phyloP scores from a whole-genome alignment of 495 filamentous ascomycete species.

The Xylaria sp. region DNA sequence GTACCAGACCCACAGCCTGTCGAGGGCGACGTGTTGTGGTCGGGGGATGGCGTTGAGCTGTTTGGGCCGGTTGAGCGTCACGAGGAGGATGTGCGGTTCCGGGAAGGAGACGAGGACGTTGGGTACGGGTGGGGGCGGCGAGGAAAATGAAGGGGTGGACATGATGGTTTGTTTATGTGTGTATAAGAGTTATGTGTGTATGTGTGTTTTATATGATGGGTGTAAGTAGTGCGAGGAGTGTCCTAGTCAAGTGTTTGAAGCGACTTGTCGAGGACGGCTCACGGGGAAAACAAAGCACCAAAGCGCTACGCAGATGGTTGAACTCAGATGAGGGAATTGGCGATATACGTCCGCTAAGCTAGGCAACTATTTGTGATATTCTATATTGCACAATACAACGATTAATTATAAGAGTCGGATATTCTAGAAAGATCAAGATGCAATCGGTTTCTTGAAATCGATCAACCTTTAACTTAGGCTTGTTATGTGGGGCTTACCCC shows the following conservation, averaged over 20 bases:
- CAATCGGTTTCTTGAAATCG: neutral
- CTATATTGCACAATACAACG: too few relatives aligned
- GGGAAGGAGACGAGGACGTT: constrained; percentile 62
- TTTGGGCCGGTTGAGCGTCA: constrained; percentile 66
- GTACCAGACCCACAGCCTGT: constrained; percentile 63
- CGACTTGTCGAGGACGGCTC: too few relatives aligned
- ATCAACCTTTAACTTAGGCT: too few relatives aligned
- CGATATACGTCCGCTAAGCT: too few relatives aligned
- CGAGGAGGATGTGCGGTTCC: constrained; percentile 60
- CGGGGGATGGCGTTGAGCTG: constrained; percentile 65
- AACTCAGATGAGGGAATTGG: too few relatives aligned
- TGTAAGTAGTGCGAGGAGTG: too few relatives aligned
- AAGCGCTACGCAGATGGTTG: too few relatives aligned
- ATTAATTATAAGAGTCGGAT: too few relatives aligned
- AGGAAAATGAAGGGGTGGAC: constrained; percentile 31
- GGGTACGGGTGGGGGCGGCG: constrained; percentile 44
- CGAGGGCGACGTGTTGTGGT: constrained; percentile 58
- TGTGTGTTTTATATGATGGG: neutral
- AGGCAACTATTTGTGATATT: too few relatives aligned
- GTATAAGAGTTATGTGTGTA: neutral
- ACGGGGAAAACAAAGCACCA: too few relatives aligned
- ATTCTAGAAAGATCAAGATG: too few relatives aligned
- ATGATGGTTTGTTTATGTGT: constrained; percentile 22
- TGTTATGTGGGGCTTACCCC: constrained; percentile 24
- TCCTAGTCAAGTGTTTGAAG: too few relatives aligned